These are phyloP conservation scores for Lactarius trivialis DNA, from an alignment of 768 basidiomycete genomes.

Conservation along the genomic window DNA sequence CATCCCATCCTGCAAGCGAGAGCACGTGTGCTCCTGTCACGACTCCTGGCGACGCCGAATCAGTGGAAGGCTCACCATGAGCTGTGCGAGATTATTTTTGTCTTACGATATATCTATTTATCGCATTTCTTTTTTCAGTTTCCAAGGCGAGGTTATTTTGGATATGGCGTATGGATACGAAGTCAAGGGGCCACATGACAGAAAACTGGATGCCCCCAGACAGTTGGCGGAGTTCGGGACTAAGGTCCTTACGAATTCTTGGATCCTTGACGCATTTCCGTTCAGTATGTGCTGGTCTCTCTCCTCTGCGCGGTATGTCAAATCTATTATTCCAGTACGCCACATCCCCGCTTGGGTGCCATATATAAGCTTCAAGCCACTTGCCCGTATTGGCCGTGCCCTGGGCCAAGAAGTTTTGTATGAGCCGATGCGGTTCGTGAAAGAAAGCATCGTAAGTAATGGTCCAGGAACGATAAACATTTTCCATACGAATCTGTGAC, in stretches of 20 bases:
- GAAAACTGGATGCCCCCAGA: neutral
- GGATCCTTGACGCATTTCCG: neutral
- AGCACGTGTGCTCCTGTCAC: neutral
- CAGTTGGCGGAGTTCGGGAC: neutral
- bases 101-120: no score
- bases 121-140: no score
- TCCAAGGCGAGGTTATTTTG: no score
- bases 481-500: neutral
- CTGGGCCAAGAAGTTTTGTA: neutral
- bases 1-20: neutral
- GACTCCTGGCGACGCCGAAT: neutral
- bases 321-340: neutral
- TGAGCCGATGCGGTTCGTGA: conserved; percentile 1
- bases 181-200: no score
- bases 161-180: no score
- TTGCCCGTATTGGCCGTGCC: neutral
- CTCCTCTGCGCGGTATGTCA: neutral
- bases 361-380: conserved; percentile 5
- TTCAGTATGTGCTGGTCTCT: neutral
- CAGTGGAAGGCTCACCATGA: neutral
- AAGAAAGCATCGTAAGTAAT: neutral
- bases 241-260: neutral
- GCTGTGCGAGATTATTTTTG: no score
- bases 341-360: neutral
- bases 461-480: neutral